These are phyloP conservation scores for Meripilus lineatus DNA, from an alignment of 1,284 basidiomycete genomes.

Conservation along the genomic window DNA sequence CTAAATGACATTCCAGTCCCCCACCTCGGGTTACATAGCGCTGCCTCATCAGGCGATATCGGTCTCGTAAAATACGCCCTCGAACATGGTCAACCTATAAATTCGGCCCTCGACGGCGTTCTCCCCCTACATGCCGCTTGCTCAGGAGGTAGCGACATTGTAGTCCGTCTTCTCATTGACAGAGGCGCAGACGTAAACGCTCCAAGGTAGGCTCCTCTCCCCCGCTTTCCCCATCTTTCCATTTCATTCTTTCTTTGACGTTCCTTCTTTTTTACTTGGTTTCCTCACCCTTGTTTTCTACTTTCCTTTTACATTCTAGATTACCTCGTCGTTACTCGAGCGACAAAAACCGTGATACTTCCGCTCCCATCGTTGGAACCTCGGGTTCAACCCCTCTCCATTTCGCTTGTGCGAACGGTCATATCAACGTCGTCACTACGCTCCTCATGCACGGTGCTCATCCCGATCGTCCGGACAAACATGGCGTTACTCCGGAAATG, in stretches of 20 bases:
- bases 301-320: constrained; percentile 45
- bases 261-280: constrained; percentile 8
- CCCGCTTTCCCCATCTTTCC: background rate
- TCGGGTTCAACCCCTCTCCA: constrained; percentile 90
- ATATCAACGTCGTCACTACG: constrained; percentile 67
- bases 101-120: constrained; percentile 88
- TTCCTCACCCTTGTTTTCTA: too few relatives aligned
- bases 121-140: constrained; percentile 89
- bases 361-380: constrained; percentile 70
- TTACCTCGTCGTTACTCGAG: constrained; percentile 74
- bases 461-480: constrained; percentile 77
- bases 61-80: constrained; percentile 86
- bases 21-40: constrained; percentile 85
- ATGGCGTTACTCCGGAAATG: constrained; percentile 76
- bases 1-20: constrained; percentile 54
- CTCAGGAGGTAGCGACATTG: constrained; percentile 79
- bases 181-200: constrained; percentile 92
- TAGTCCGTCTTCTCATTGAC: constrained; percentile 84
- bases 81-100: constrained; percentile 89
- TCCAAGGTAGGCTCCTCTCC: constrained; percentile 49
- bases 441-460: constrained; percentile 80
- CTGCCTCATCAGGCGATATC: constrained; percentile 83
- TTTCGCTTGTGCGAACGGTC: constrained; percentile 90
- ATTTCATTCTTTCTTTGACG: constrained; percentile 4
- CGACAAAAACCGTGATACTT: constrained; percentile 60